Base-by-base conservation (phyloP, 129 eudicot genomes). In the Scalesia atractyloides region DNA sequence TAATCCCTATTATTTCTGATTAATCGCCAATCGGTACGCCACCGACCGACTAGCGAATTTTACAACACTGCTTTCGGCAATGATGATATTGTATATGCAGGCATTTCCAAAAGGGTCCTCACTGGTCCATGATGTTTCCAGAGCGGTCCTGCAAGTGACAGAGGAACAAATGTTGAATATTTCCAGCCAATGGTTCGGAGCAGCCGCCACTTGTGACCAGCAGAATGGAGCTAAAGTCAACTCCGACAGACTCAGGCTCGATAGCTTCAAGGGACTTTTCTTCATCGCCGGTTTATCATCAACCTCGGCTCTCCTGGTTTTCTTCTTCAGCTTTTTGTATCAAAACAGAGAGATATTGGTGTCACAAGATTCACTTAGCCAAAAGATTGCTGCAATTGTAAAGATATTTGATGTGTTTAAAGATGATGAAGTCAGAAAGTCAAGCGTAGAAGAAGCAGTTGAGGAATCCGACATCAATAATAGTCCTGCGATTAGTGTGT, bases 71-170 rank as follows among this genome's bases (percentile, higher is more conserved):
- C 34, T 30, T 30, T 30, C 34, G 34, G 3, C 15, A 47, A 47
- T 49, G 54, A 62, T 62, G 8, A 7, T 37, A 36, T 34, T 69
- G 46, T 30, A 5, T 30, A 72, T 59, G 7, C 68, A 72, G 76
- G 76, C 76, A 34, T 69, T 69, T 50, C 63, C 24, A n/a, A 69
- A 51, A 69, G 73, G 62, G 50, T 69, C 73, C 41, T 63, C 73
- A 3, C 48, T 69, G 19, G 62, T 69, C 46, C 62, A 34, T 47
- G 73, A 69, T 50, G 48, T 69, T 26, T 69, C 73, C 0, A 51
- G 49, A 15, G 73, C 63, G 2, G 63, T 69, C 26, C 73, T 69
- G 30, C 63, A 69, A 69, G 73, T 69, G 46, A 69, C 73, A 51
- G 73, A 69, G 16, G 62, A 69, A 11, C 62, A 69, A 33, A 69